phyloP scores from a whole-genome alignment of 2,329 filamentous ascomycete species.

The Xylariaceae sp. region DNA sequence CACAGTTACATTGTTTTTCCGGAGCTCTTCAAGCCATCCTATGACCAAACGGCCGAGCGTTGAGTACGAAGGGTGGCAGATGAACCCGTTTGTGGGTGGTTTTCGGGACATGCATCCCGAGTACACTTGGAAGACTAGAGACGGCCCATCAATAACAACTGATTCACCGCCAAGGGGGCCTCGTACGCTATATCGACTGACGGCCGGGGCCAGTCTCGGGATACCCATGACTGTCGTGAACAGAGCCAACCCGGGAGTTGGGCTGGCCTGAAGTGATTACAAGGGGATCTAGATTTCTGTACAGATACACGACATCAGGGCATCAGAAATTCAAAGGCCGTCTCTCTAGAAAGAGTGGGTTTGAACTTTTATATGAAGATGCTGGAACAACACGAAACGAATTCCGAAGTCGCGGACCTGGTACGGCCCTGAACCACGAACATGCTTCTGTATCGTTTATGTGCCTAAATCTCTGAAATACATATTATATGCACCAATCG shows the following conservation, averaged over 20 bases:
- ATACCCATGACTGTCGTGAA: slow-evolving; percentile 49
- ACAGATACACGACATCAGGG: neutral
- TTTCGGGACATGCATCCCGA: slow-evolving; percentile 46
- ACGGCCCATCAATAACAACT: slow-evolving; percentile 70
- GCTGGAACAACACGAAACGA: neutral
- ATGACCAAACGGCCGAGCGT: slow-evolving; percentile 56
- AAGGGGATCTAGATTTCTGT: neutral
- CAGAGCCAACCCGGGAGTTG: neutral
- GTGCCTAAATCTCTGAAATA: too few relatives aligned
- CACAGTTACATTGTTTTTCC: slow-evolving; percentile 54
- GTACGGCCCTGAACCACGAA: too few relatives aligned
- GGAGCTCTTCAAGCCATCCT: slow-evolving; percentile 58
- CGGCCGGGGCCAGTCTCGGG: slow-evolving; percentile 46
- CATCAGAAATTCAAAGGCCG: neutral
- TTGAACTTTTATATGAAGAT: neutral
- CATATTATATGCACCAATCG: too few relatives aligned
- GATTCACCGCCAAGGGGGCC: slow-evolving; percentile 38
- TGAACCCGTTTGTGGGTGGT: slow-evolving; percentile 38
- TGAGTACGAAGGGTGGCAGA: slow-evolving; percentile 56
- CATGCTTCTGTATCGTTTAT: too few relatives aligned
- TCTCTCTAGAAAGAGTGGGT: neutral
- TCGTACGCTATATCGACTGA: slow-evolving; percentile 48
- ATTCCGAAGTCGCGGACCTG: too few relatives aligned
- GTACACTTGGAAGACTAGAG: slow-evolving; percentile 68
- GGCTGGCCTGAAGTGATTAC: neutral